phyloP scores from a whole-genome alignment of 2,329 filamentous ascomycete genomes.

The Ophiostoma himal-ulmi region DNA sequence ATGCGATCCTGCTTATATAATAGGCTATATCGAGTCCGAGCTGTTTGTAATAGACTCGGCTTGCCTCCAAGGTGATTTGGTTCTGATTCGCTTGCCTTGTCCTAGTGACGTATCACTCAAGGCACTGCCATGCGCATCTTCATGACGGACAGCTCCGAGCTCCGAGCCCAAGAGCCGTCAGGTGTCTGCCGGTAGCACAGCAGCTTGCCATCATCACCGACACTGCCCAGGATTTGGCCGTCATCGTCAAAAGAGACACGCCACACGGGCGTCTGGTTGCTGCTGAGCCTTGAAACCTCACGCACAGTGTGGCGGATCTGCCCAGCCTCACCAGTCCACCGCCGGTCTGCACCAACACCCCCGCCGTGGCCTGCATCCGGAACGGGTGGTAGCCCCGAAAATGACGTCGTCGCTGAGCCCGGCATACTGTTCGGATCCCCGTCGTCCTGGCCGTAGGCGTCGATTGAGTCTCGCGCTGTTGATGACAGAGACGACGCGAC shows the following conservation, averaged over 20 bases:
- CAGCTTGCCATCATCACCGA: conserved; percentile 67
- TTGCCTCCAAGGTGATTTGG: background rate
- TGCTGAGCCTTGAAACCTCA: conserved; percentile 61
- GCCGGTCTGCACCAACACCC: conserved; percentile 39
- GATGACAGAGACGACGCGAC: conserved; percentile 22
- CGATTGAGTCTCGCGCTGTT: conserved; percentile 16
- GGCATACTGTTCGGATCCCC: conserved; percentile 17
- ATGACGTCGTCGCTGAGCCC: conserved; percentile 22
- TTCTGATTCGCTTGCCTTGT: background rate
- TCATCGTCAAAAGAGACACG: conserved; percentile 63
- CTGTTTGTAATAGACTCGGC: background rate
- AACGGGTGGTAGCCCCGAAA: conserved; percentile 13
- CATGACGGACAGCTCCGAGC: conserved; percentile 53
- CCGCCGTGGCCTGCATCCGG: conserved; percentile 35
- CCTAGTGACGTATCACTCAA: background rate
- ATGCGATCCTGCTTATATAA: background rate
- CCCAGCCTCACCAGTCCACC: conserved; percentile 54
- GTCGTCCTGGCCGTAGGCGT: background rate
- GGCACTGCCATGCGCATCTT: conserved; percentile 48
- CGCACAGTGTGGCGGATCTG: conserved; percentile 58
- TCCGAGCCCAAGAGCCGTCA: conserved; percentile 54
- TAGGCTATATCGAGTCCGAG: background rate
- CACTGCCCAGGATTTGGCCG: conserved; percentile 68
- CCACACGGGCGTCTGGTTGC: conserved; percentile 68
- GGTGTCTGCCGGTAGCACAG: conserved; percentile 57